Conservation (phyloP, 768 basidiomycete species). For the Lactifluus volemus region DNA sequence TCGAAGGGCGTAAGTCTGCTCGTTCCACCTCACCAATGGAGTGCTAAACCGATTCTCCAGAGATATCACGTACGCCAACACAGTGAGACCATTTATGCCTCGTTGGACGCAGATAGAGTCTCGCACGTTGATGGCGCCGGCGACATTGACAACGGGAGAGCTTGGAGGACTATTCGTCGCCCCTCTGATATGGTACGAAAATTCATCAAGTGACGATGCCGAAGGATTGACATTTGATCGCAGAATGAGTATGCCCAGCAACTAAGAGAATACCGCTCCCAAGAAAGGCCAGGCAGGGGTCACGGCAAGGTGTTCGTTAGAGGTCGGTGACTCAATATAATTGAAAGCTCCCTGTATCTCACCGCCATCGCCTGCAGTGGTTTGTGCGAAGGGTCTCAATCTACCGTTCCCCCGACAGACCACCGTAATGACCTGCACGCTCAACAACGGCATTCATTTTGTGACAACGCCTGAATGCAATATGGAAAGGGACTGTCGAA, state of each 20-base stretch:
- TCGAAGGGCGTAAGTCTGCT: constrained; percentile 36
- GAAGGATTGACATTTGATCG: constrained; percentile 3
- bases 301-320: constrained; percentile 93
- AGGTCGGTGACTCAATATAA: constrained; percentile 38
- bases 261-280: constrained; percentile 69
- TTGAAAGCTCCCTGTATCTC: background rate
- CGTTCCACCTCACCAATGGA: background rate
- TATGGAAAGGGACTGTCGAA: constrained; percentile 48
- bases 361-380: constrained; percentile 38
- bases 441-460: constrained; percentile 96
- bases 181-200: constrained; percentile 86
- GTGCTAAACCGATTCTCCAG: constrained; percentile 29
- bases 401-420: constrained; percentile 72
- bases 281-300: constrained; percentile 70
- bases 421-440: constrained; percentile 72
- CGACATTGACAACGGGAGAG: constrained; percentile 71
- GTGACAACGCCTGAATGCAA: constrained; percentile 79
- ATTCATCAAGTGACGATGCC: background rate
- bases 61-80: constrained; percentile 80
- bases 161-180: constrained; percentile 81
- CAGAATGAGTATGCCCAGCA: constrained; percentile 94
- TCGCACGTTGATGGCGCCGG: constrained; percentile 67
- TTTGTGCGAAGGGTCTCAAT: constrained; percentile 62
- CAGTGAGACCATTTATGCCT: constrained; percentile 67
- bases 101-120: constrained; percentile 58